A percentile compares a stretch with the other conserved stretches of the same genome.
These are phyloP conservation scores for Triadica sebifera DNA, from an alignment of 345 rosid species.

Conservation along the genomic window DNA sequence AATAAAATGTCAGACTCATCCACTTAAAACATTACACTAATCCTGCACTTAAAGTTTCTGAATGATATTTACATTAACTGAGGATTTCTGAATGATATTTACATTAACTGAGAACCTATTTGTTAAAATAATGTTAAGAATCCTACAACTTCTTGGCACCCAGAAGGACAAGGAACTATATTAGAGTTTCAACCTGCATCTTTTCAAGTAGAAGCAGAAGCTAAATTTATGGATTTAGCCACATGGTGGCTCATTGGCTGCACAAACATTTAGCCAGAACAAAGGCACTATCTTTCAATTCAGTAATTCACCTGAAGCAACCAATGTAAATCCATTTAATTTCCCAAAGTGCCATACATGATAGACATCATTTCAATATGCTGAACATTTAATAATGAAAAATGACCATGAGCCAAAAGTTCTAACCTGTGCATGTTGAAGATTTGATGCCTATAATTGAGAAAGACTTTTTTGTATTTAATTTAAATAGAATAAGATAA, in stretches of 20 bases:
- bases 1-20: neutral
- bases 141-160: neutral
- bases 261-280: neutral
- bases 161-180: neutral
- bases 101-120: neutral
- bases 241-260: neutral
- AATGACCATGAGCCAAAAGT: no score
- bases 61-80: neutral
- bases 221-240: no score
- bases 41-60: neutral
- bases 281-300: neutral
- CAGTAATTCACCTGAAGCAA: no score
- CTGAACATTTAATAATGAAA: no score
- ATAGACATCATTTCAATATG: no score
- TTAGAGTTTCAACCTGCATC: neutral
- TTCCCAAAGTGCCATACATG: no score
- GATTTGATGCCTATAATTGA: no score
- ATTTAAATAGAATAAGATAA: no score
- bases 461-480: no score
- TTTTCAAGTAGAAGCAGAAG: no score
- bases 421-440: no score
- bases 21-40: conserved; percentile 2
- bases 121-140: neutral
- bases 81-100: neutral
- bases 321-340: no score